Conservation (phyloP, 1,139 yeast species). For the Diutina sp. region DNA sequence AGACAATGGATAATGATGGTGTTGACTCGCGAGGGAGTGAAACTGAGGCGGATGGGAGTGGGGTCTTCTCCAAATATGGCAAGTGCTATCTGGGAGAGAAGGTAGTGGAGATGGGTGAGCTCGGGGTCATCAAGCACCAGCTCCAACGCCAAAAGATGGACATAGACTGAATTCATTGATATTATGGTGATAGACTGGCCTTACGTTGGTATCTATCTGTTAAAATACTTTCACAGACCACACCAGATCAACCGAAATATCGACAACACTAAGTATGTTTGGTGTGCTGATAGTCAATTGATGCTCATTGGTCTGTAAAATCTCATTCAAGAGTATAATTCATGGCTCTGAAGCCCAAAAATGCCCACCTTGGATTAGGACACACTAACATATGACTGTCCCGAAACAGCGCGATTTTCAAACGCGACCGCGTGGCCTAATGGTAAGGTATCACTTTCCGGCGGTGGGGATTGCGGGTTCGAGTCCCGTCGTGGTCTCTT, state of each 20-base stretch:
- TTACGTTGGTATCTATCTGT: too few relatives aligned
- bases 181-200: neutral
- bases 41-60: neutral
- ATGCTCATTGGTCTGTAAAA: too few relatives aligned
- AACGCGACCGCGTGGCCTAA: conserved; percentile 2
- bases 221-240: too few relatives aligned
- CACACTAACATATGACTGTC: neutral
- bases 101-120: neutral
- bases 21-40: neutral
- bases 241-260: too few relatives aligned
- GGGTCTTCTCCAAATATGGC: neutral
- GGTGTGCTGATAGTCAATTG: too few relatives aligned
- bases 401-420: neutral
- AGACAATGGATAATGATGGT: neutral
- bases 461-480: conserved; percentile 3
- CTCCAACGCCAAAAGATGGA: neutral
- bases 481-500: conserved; percentile 2
- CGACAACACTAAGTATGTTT: too few relatives aligned
- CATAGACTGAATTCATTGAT: neutral
- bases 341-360: too few relatives aligned
- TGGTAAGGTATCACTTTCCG: conserved; percentile 2
- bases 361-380: neutral
- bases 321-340: too few relatives aligned
- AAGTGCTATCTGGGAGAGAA: neutral
- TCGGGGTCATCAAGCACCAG: neutral